Percentiles rank a stretch among this genome's conserved stretches.
Evolutionary conservation across 768 basidiomycete species (phyloP).

Genomic region (Crucibulum laeve): DNA sequence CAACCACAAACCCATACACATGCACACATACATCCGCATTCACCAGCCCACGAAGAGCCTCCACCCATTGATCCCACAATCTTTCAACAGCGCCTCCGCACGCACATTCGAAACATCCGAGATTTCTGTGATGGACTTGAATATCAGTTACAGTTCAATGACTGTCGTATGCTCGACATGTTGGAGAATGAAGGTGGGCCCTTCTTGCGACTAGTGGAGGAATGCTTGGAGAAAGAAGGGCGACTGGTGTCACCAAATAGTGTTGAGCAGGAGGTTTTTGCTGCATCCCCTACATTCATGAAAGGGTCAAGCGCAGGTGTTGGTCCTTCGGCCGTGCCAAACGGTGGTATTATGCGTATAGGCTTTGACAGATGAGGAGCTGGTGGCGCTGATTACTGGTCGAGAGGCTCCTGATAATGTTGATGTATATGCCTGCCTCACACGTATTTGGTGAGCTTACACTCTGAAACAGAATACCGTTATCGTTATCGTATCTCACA

Average conservation of each 20-base stretch:
- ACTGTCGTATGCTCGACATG: slow-evolving; percentile 35
- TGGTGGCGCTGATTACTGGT: too few species aligned
- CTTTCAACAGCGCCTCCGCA: slow-evolving; percentile 33
- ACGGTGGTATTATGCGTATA: too few species aligned
- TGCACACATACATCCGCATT: not conserved
- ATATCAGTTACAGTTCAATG: slow-evolving; percentile 42
- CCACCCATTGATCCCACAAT: slow-evolving; percentile 13
- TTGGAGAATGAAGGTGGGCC: slow-evolving; percentile 36
- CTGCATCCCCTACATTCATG: not conserved
- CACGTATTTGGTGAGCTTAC: too few species aligned
- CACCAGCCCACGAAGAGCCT: not conserved
- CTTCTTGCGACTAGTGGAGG: slow-evolving; percentile 33
- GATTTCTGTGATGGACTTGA: slow-evolving; percentile 43
- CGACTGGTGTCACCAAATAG: slow-evolving; percentile 13
- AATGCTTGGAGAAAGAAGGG: slow-evolving; percentile 37
- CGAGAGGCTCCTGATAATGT: too few species aligned
- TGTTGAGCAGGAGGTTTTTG: not conserved
- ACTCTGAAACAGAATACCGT: too few species aligned
- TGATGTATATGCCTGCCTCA: too few species aligned
- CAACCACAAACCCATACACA: too few species aligned
- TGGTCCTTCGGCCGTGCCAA: too few species aligned
- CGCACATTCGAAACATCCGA: slow-evolving; percentile 36
- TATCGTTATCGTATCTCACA: too few species aligned
- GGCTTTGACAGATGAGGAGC: too few species aligned
- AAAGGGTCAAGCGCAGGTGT: too few species aligned